These are phyloP conservation scores for Angophora floribunda DNA, from an alignment of 345 rosid genomes.

Conservation along the genomic window DNA sequence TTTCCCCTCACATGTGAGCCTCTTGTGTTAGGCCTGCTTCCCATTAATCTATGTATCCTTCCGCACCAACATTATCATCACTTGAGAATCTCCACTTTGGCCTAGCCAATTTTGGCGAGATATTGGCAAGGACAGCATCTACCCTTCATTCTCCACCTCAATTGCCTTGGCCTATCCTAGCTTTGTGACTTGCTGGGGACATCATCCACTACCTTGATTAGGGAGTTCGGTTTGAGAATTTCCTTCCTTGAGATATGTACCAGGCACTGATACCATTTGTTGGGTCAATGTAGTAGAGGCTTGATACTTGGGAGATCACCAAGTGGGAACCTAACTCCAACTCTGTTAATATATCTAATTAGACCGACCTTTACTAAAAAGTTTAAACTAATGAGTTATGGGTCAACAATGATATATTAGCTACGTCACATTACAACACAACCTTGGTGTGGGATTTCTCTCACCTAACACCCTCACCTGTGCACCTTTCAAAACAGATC, in stretches of 20 bases:
- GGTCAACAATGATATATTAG: not conserved
- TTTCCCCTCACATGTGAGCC: not conserved
- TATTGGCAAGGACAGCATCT: not conserved
- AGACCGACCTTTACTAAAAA: not conserved
- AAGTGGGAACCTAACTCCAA: not conserved
- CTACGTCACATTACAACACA: not conserved
- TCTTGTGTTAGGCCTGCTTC: not conserved
- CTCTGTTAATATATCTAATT: not conserved
- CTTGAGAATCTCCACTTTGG: not conserved
- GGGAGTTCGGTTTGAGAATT: not conserved
- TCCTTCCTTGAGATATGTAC: not conserved
- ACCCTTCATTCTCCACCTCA: not conserved
- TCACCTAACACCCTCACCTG: not conserved
- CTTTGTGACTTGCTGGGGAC: not conserved
- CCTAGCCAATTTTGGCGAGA: not conserved
- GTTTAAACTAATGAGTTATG: not conserved
- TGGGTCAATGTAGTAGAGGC: not conserved
- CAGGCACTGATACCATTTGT: not conserved
- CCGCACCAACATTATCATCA: not conserved
- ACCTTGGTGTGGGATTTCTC: not conserved
- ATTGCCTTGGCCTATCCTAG: not conserved
- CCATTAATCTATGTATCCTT: not conserved
- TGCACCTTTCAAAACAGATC: not conserved
- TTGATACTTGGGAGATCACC: not conserved
- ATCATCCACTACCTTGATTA: not conserved